Evolutionary conservation across 495 filamentous ascomycete genomes (phyloP).

Genomic region (Choiromyces venosus): DNA sequence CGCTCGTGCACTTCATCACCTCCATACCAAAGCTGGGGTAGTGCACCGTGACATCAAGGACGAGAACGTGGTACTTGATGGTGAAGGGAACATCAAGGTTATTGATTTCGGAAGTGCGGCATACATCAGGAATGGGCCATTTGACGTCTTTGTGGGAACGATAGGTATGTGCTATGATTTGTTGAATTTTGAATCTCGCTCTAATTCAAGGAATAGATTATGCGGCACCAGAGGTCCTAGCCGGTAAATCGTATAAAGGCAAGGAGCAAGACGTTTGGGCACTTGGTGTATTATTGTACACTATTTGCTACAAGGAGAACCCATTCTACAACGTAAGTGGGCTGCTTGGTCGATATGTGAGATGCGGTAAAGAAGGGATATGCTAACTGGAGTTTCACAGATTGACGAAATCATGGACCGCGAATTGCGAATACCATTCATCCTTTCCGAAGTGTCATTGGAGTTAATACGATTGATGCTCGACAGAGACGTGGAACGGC

Average conservation of each 20-base stretch:
- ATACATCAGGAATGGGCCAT: slow-evolving; percentile 96
- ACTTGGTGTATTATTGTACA: slow-evolving; percentile 94
- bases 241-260: slow-evolving; percentile 84
- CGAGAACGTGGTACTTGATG: slow-evolving; percentile 93
- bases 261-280: slow-evolving; percentile 99
- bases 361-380: not conserved
- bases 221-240: slow-evolving; percentile 93
- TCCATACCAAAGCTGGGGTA: slow-evolving; percentile 85
- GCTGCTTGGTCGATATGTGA: not conserved
- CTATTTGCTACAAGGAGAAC: slow-evolving; percentile 98
- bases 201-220: slow-evolving; percentile 61
- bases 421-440: slow-evolving; percentile 82
- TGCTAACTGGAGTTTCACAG: slow-evolving; percentile 14
- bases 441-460: slow-evolving; percentile 86
- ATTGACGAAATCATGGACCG: slow-evolving; percentile 99
- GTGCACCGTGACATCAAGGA: slow-evolving; percentile 99
- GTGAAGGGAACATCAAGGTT: slow-evolving; percentile 90
- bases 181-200: not conserved
- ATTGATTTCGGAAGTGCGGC: slow-evolving; percentile 98
- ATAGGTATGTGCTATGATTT: slow-evolving; percentile 66
- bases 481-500: slow-evolving; percentile 73
- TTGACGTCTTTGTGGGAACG: slow-evolving; percentile 98
- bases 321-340: slow-evolving; percentile 75
- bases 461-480: slow-evolving; percentile 87
- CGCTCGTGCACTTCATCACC: slow-evolving; percentile 77